Evolutionary conservation across 345 rosid species (phyloP), one percentile per base, ranked within the genome.

Genomic region (Erucastrum elatum): DNA sequence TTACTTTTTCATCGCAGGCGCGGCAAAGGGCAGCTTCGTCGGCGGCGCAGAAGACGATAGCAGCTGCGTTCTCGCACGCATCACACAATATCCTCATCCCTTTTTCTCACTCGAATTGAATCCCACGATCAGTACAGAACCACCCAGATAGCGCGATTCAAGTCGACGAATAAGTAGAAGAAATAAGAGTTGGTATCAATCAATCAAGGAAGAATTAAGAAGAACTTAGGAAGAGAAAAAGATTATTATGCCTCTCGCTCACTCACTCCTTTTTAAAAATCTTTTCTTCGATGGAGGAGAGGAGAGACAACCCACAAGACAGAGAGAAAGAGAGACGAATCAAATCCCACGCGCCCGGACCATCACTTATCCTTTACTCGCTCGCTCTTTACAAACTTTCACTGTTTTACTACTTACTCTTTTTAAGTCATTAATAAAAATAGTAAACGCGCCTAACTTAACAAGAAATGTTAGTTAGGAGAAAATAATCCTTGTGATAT

Each of bases 11-110:
- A 76, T 90, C 95, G 66, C 97, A 92, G 70, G 93, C 66, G 73
- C 88, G 87, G 84, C 97, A 92, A 17, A 90, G 95, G 21, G 97
- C 87, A 64, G 97, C 97, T 84, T 90, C 97, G 34, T 92, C 94
- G 70, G 93, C 93, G 31, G 97, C 97, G 77, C 97, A 92, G 84
- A 92, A 92, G 27, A 92, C 84, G 60, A 90, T 88, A 9, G 94
- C 97, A 53, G 93, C 94, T 11, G 94, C 93, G 79, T 86, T 87
- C 67, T 90, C 94, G 66, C 94, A 90, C 3, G 83, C 91, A 56
- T 88, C 92, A 63, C 94, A 90, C 44, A 90, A 84, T 75, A 88
- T 88, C 72, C 92, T 85, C 94, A 90, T 90, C 82, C 49, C 7
- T 34, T 41, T 21, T 21, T 21, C 21, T 21, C 21, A 21, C 21